Base-by-base conservation (phyloP, 2,329 filamentous ascomycete species). In the Verticillium alfalfae region DNA sequence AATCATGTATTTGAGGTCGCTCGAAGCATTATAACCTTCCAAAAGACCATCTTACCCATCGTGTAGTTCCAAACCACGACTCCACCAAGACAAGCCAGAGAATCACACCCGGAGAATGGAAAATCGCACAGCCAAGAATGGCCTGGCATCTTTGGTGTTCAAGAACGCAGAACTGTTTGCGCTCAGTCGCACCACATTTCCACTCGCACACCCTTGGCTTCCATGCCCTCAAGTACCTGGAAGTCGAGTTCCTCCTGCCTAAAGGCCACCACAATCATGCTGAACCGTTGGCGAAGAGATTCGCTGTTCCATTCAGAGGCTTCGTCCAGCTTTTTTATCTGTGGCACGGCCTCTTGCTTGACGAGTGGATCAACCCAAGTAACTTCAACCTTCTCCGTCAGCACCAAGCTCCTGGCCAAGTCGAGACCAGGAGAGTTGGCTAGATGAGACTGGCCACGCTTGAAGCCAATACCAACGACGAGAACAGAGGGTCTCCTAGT, bases 391-490 rank as follows among this genome's bases (percentile, higher is more conserved):
- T 75, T 71, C 56, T 72, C 65, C 1, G 73, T 73, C 39, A 74
- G 56, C 1, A 73, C 66, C 2, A 79, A 69, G 49, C 67, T 74
- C 61, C 73, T 75, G 36, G 76, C 73, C 6, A 81, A 67, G 58
- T 76, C 76, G 2, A 81, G 69, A 1, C 79, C 79, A 0, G 81
- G 81, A 0, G 80, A 82, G 65, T 81, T 79, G 61, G 74, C 76
- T 2, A 83, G 68, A 56, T 78, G 75, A 0, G 77, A 75, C 65
- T 83, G 80, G 3, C 81, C 81, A 6, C 72, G 68, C 67, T 83
- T 84, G 72, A 83, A 84, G 3, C 80, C 81, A 45, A 82, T 72
- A 0, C 81, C 81, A 0, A 78, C 78, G 3, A 82, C 76, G 1
- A 82, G 70, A 1, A 81, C 71, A 13, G 70, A 70, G 1, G 73